Base-by-base conservation (phyloP, 768 basidiomycete species). In the Russula olivacea region DNA sequence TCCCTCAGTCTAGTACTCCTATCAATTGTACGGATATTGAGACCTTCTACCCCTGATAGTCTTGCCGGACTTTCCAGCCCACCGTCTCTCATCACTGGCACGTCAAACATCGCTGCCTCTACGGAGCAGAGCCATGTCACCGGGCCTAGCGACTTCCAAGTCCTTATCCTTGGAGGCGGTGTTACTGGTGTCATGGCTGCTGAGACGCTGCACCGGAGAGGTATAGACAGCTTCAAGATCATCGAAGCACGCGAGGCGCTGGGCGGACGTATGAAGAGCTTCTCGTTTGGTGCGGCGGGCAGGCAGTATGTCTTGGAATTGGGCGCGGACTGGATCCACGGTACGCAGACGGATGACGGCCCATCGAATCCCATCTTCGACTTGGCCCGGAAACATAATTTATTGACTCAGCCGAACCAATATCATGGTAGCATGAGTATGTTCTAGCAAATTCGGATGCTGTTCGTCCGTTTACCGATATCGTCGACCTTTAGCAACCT, bases 181-280 rank as follows among this genome's bases (percentile, higher is more conserved):
- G 79, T 87, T 45, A 74, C 87, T 5, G 87, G 87, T 11, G 74
- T 87, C 21, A 83, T 84, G 40, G 85, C 86, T 11, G 87, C 87
- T 14, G 79, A 81, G 32, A 81, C 84, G 0, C 75, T 87, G 9
- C 77, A 84, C 51, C 72, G 79, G 52, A 73, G 77, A 25, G 83
- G 82, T 5, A 77, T 86, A 65, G 64, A 78, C n/a, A 76, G 85
- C 68, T 86, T 85, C 68, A 69, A 84, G 58, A 76, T 89, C 52
- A 68, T 88, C 23, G 87, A 88, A 59, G 87, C 79, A 1, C 76
- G 80, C n/a, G 59, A 69, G 23, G 80, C 81, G 68, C 76, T 88
- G 0, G 87, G 87, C 2, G 87, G 86, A 30, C 78, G 87, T 14
- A 78, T 88, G 79, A 78, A 74, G 65, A 77, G 77, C 61, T 71